Conservation (phyloP, 2,329 filamentous ascomycete genomes). For the Biscogniauxia marginata region DNA sequence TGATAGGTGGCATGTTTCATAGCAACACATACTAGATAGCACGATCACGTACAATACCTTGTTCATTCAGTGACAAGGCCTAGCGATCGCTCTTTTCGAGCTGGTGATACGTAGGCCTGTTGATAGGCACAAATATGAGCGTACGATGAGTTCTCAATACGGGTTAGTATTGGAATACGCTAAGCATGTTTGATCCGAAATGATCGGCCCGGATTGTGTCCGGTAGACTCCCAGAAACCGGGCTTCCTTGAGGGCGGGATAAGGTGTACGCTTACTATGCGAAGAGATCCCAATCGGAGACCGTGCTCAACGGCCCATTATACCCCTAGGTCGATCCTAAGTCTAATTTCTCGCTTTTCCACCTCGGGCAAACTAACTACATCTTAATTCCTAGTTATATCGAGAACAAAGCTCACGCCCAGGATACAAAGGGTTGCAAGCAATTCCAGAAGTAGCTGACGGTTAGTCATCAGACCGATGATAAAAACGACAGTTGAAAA, state of each 20-base stretch:
- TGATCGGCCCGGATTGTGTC: not conserved
- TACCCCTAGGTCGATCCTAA: not conserved
- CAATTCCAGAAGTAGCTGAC: not conserved
- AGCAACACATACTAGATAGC: not conserved
- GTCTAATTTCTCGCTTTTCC: not conserved
- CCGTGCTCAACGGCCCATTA: not conserved
- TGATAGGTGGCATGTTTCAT: not conserved
- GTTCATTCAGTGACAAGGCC: not conserved
- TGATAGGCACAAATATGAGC: no score
- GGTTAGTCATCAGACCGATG: not conserved
- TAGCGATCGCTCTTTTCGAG: not conserved
- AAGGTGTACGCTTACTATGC: not conserved
- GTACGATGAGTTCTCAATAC: no score
- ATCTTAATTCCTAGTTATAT: not conserved
- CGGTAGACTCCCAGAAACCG: not conserved
- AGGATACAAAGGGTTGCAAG: not conserved
- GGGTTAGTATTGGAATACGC: no score
- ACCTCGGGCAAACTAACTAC: not conserved
- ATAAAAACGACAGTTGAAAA: not conserved
- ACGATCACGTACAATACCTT: not conserved
- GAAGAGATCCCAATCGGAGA: not conserved
- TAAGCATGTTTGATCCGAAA: not conserved
- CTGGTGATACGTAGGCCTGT: no score
- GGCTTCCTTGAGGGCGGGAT: not conserved
- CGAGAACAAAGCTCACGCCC: not conserved